Evolutionary conservation across 2,329 filamentous ascomycete species (phyloP).

Genomic region (Pseudogymnoascus sp.): DNA sequence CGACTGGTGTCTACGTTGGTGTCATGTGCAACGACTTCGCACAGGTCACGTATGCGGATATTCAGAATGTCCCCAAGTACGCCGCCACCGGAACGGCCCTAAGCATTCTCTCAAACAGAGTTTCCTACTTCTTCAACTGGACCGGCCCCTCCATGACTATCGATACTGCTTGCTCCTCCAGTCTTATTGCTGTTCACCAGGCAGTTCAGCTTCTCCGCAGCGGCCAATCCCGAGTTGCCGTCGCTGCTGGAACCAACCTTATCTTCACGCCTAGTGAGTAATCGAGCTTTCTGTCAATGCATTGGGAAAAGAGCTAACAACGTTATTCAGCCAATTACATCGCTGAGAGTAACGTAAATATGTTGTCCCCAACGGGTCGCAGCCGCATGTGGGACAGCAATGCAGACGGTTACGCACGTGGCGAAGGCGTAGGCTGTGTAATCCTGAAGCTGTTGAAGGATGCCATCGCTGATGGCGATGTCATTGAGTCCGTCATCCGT

Average conservation of each 20-base stretch:
- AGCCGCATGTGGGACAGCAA: constrained; percentile 36
- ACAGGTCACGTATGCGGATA: constrained; percentile 31
- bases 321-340: constrained; percentile 9
- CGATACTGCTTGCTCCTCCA: constrained; percentile 37
- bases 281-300: neutral
- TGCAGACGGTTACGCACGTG: constrained; percentile 22
- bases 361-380: constrained; percentile 25
- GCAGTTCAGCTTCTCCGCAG: constrained; percentile 21
- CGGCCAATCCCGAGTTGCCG: constrained; percentile 18
- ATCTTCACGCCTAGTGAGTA: constrained; percentile 14
- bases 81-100: constrained; percentile 31
- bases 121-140: constrained; percentile 38
- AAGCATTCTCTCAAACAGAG: constrained; percentile 35
- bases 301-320: neutral
- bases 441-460: constrained; percentile 53
- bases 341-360: constrained; percentile 32
- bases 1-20: constrained; percentile 31
- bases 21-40: constrained; percentile 34
- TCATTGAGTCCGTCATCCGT: constrained; percentile 50
- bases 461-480: constrained; percentile 53
- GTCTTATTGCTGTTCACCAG: constrained; percentile 32
- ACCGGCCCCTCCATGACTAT: constrained; percentile 34
- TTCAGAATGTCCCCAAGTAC: constrained; percentile 31
- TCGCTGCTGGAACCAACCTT: constrained; percentile 23
- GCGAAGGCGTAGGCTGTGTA: constrained; percentile 52